Evolutionary conservation across 164 flowering plant genomes (phyloP).

Genomic region (Vitis cinerea): DNA sequence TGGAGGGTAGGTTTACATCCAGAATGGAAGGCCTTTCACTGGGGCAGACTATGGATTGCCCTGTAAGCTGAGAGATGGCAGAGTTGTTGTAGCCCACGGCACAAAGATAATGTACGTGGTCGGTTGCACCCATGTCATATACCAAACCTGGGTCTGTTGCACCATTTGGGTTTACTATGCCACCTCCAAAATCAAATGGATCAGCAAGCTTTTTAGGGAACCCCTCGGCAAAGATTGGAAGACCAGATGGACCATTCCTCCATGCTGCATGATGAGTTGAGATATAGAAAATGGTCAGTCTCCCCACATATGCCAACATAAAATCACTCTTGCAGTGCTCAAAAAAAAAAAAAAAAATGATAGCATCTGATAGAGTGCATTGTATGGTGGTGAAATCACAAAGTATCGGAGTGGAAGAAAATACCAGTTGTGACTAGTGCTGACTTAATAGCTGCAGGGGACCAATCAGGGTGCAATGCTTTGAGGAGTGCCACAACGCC

Average conservation of each 20-base stretch:
- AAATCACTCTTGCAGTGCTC: too few relatives aligned
- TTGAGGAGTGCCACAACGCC: slow-evolving; percentile 35
- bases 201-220: slow-evolving; percentile 20
- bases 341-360: too few relatives aligned
- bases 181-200: slow-evolving; percentile 29
- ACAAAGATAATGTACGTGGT: slow-evolving; percentile 30
- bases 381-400: too few relatives aligned
- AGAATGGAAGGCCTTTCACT: slow-evolving; percentile 22
- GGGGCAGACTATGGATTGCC: slow-evolving; percentile 18
- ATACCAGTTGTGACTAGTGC: slow-evolving; percentile 39
- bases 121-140: slow-evolving; percentile 24
- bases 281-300: background rate
- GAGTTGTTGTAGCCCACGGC: slow-evolving; percentile 27
- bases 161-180: slow-evolving; percentile 17
- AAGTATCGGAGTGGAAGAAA: background rate
- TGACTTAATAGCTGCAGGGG: slow-evolving; percentile 14
- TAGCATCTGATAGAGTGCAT: too few relatives aligned
- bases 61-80: slow-evolving; percentile 17
- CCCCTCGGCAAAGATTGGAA: slow-evolving; percentile 17
- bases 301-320: too few relatives aligned
- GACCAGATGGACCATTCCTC: slow-evolving; percentile 13
- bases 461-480: slow-evolving; percentile 26
- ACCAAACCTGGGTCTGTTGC: slow-evolving; percentile 26
- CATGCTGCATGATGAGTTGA: slow-evolving; percentile 7
- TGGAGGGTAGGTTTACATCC: slow-evolving; percentile 32